phyloP scores from a whole-genome alignment of 768 basidiomycete genomes.

The Suillus tomentosus region DNA sequence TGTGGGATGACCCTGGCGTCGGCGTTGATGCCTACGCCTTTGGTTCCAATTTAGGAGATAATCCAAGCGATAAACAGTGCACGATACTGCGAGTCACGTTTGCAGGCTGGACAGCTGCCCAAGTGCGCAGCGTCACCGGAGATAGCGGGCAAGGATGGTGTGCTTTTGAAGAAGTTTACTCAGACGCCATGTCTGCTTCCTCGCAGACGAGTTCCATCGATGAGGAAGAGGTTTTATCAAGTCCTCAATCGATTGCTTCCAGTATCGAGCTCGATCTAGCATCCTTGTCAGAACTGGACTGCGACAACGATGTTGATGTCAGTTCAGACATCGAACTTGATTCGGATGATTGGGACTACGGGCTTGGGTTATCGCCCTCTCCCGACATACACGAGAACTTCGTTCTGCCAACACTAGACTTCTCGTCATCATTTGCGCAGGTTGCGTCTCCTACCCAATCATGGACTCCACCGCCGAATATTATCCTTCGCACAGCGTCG shows the following conservation, averaged over 20 bases:
- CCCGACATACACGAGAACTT: slow-evolving; percentile 66
- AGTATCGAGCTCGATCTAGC: slow-evolving; percentile 15
- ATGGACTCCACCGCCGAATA: slow-evolving; percentile 14
- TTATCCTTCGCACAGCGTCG: slow-evolving; percentile 26
- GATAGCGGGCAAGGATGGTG: slow-evolving; percentile 79
- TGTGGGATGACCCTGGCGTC: slow-evolving; percentile 55
- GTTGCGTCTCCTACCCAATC: slow-evolving; percentile 7
- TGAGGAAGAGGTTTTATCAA: background rate
- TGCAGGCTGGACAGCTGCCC: slow-evolving; percentile 67
- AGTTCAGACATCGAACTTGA: slow-evolving; percentile 1
- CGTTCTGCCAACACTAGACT: slow-evolving; percentile 75
- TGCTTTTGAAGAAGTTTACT: slow-evolving; percentile 56
- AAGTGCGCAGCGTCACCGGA: slow-evolving; percentile 69
- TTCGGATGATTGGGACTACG: slow-evolving; percentile 12
- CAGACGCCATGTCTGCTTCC: background rate
- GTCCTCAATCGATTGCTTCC: slow-evolving; percentile 9
- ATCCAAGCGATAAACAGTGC: slow-evolving; percentile 51
- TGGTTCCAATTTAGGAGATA: slow-evolving; percentile 37
- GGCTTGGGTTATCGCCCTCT: slow-evolving; percentile 16
- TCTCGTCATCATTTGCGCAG: slow-evolving; percentile 51
- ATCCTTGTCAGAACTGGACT: slow-evolving; percentile 14
- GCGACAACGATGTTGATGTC: slow-evolving; percentile 8
- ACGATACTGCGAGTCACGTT: slow-evolving; percentile 71
- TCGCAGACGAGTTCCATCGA: slow-evolving; percentile 9
- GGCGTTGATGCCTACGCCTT: slow-evolving; percentile 64